Evolutionary conservation across 352 stramenopile genomes (phyloP).

Genomic region (Peronosclerospora sorghi): DNA sequence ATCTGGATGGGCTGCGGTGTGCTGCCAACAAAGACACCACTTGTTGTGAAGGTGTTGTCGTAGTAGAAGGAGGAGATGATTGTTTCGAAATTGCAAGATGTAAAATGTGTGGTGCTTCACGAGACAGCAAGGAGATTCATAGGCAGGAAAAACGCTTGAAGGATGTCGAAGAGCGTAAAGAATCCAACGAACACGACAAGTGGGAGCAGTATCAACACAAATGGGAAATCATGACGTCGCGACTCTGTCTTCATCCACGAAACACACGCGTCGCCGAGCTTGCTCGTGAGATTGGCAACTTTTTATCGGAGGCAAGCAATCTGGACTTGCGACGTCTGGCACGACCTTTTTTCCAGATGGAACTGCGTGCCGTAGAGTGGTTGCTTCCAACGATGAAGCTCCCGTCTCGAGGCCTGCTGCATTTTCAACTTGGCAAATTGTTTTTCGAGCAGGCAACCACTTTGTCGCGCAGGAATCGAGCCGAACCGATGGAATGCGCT

Average conservation of each 20-base stretch:
- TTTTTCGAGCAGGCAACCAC: slow-evolving; percentile 10
- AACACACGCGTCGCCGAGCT: slow-evolving; percentile 21
- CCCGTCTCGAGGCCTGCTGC: slow-evolving; percentile 29
- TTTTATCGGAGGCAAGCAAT: slow-evolving; percentile 13
- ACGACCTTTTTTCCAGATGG: slow-evolving; percentile 16
- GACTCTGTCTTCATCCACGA: slow-evolving; percentile 20
- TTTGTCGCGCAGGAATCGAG: not conserved
- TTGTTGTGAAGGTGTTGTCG: slow-evolving; percentile 10
- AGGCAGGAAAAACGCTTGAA: slow-evolving; percentile 10
- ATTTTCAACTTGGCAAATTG: slow-evolving; percentile 37
- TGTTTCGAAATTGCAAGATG: slow-evolving; percentile 4
- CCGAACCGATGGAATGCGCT: slow-evolving; percentile 9
- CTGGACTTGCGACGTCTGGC: slow-evolving; percentile 5
- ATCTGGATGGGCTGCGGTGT: slow-evolving; percentile 29
- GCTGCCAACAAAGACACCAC: slow-evolving; percentile 5
- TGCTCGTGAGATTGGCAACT: slow-evolving; percentile 31
- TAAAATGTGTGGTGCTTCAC: slow-evolving; percentile 11
- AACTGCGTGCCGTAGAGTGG: slow-evolving; percentile 31
- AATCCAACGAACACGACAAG: slow-evolving; percentile 5
- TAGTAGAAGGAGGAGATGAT: not conserved
- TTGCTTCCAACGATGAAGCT: slow-evolving; percentile 26
- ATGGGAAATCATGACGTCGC: slow-evolving; percentile 11
- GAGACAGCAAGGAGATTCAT: slow-evolving; percentile 1
- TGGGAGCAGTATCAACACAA: slow-evolving; percentile 21
- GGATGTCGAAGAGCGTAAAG: not conserved